Conservation (phyloP, 177 flowering plant genomes). For the Vitis hybrid region DNA sequence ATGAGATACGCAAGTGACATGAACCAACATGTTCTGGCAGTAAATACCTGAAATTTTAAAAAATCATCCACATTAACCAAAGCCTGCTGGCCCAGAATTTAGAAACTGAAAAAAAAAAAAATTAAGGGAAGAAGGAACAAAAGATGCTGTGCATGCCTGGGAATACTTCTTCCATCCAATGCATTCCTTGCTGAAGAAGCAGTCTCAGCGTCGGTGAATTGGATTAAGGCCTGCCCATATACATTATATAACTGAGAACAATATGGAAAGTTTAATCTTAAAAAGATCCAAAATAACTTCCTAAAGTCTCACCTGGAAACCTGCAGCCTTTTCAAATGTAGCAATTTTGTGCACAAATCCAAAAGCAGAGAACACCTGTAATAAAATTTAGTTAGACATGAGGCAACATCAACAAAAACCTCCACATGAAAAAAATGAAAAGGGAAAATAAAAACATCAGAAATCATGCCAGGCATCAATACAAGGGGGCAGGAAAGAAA, state of each 20-base stretch:
- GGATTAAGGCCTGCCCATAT: constrained; percentile 74
- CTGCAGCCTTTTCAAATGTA: constrained; percentile 94
- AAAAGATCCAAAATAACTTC: not conserved
- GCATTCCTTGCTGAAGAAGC: constrained; percentile 81
- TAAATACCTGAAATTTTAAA: constrained; percentile 58
- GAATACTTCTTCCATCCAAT: constrained; percentile 92
- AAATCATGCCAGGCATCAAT: constrained; percentile 14
- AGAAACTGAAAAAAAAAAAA: too few species aligned
- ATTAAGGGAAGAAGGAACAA: not conserved
- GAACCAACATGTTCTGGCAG: constrained; percentile 81
- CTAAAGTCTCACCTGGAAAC: constrained; percentile 67
- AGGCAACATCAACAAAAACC: not conserved
- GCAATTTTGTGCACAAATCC: constrained; percentile 95
- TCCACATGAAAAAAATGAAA: not conserved
- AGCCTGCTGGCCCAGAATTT: too few species aligned
- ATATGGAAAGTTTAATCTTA: not conserved
- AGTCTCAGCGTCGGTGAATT: constrained; percentile 72
- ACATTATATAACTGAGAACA: not conserved
- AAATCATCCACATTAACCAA: not conserved
- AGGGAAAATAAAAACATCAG: not conserved
- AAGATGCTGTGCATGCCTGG: constrained; percentile 42
- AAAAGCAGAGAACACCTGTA: constrained; percentile 92
- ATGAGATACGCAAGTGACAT: constrained; percentile 81
- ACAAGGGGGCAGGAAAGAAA: constrained; percentile 8
- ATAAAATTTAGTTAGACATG: constrained; percentile 18